Base-by-base conservation (phyloP, 345 rosid genomes). In the Anacardium occidentale region DNA sequence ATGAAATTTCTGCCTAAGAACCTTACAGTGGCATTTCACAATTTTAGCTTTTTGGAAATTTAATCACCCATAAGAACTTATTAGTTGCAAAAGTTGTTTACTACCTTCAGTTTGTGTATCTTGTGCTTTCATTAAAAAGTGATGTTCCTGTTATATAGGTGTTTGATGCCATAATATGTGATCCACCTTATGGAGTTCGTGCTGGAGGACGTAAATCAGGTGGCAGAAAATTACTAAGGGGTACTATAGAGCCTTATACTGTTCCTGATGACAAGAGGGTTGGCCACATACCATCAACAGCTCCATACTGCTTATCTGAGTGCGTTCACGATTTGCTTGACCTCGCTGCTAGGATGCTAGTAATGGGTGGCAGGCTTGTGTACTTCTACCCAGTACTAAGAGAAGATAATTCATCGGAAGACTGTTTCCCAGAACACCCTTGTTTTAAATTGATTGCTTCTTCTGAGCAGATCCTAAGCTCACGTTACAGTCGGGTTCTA, bases 141-240 rank as follows among this genome's bases (percentile, higher is more conserved):
- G 14, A 42, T 21, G 18, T 59, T 80, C 50, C 42, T 62, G 70
- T 73, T 32, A 0, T 71, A 15, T 79, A 92, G 98, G 81, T 91
- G 51, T 92, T 92, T 67, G 96, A 95, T 82, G 96, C 94, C 54
- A 92, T 95, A 61, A 82, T 91, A 7, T 92, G 98, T 40, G 99
- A 92, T 73, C 99, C 98, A 48, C 98, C 97, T 42, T 95, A 91
- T 42, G 99, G 99, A 10, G 98, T 95, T 75, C 88, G 98, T 20
- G 99, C 99, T 68, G 94, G 99, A 57, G 99, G 97, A 21, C 91
- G 94, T 37, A 95, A 95, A 75, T 92, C 99, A 0, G 98, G 99
- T 66, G 99, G 98, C 20, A 77, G 99, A 34, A 95, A 95, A 82
- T 81, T 95, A 73, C 86, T 92, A 2, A 89, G 92, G 77, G 99